A percentile compares a stretch with the other conserved stretches of the same genome.
These are phyloP conservation scores for Cronartium quercuum DNA, from an alignment of 1,284 basidiomycete species.

Conservation along the genomic window DNA sequence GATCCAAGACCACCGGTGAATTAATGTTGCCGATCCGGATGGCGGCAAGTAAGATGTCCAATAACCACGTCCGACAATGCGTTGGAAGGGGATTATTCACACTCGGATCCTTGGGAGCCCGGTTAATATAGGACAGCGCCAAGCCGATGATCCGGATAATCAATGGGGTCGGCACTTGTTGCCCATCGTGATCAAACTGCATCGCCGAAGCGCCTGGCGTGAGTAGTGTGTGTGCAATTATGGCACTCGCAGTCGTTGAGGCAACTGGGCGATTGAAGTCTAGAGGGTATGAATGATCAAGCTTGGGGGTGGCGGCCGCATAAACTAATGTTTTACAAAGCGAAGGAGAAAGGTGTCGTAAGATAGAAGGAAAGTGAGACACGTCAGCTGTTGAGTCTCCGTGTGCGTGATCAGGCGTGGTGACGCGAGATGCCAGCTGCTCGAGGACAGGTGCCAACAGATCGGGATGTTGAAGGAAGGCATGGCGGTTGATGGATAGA, in stretches of 20 bases:
- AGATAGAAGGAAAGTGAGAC: constrained; percentile 8
- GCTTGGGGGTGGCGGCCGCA: neutral
- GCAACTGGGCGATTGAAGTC: neutral
- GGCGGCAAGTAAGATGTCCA: constrained; percentile 10
- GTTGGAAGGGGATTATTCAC: neutral
- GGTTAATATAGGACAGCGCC: neutral
- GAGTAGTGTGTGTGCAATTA: constrained; percentile 13
- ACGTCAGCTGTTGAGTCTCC: neutral
- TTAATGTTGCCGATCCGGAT: constrained; percentile 12
- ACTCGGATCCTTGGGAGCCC: neutral
- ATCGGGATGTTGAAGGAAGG: neutral
- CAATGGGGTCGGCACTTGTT: neutral
- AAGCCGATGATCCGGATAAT: constrained; percentile 9
- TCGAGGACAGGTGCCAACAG: neutral
- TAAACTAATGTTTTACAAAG: neutral
- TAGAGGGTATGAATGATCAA: neutral
- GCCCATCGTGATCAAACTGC: neutral
- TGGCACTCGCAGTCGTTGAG: neutral
- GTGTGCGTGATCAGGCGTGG: neutral
- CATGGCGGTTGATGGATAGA: neutral
- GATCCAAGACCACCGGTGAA: neutral
- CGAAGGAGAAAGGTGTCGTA: constrained; percentile 26
- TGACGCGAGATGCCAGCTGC: neutral
- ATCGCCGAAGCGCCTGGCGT: constrained; percentile 16
- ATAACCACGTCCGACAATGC: constrained; percentile 4